phyloP scores from a whole-genome alignment of 2,329 filamentous ascomycete genomes.

The Hysterium pulicare region DNA sequence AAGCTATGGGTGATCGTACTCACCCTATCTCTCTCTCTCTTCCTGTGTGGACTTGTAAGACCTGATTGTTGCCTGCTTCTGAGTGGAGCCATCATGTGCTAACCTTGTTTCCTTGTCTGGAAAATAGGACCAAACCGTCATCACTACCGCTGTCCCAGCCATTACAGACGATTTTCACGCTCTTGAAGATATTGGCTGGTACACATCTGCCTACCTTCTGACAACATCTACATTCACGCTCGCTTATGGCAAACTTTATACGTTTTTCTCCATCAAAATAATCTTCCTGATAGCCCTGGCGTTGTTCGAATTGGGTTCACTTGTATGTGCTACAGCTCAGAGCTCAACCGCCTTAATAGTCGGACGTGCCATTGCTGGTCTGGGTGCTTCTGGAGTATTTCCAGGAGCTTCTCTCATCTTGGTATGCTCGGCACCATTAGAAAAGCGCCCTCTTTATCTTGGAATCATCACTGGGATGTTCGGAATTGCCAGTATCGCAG shows the following conservation, averaged over 20 bases:
- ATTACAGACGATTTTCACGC: slow-evolving; percentile 13
- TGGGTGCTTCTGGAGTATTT: slow-evolving; percentile 13
- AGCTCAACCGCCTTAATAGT: slow-evolving; percentile 12
- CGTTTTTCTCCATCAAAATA: slow-evolving; percentile 7
- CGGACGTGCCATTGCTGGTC: slow-evolving; percentile 14
- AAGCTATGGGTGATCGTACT: slow-evolving; percentile 3
- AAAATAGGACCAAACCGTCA: slow-evolving; percentile 39
- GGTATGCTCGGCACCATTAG: slow-evolving; percentile 8
- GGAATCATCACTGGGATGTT: slow-evolving; percentile 8
- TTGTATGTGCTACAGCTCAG: slow-evolving; percentile 13
- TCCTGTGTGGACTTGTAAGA: slow-evolving; percentile 2
- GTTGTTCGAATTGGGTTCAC: slow-evolving; percentile 14
- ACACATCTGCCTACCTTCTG: slow-evolving; percentile 22
- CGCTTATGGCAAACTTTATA: slow-evolving; percentile 9
- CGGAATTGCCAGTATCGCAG: slow-evolving; percentile 4
- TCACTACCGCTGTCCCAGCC: slow-evolving; percentile 22
- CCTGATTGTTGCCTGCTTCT: too few relatives aligned
- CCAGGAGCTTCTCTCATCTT: slow-evolving; percentile 11
- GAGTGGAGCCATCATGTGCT: not conserved
- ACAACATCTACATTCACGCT: slow-evolving; percentile 5
- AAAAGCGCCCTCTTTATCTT: slow-evolving; percentile 13
- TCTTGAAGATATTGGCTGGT: slow-evolving; percentile 21
- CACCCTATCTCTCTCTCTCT: slow-evolving; percentile 1
- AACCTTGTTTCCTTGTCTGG: not conserved
- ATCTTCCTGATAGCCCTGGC: slow-evolving; percentile 5